Conservation (phyloP, 768 basidiomycete species). For the Saitozyma podzolica region DNA sequence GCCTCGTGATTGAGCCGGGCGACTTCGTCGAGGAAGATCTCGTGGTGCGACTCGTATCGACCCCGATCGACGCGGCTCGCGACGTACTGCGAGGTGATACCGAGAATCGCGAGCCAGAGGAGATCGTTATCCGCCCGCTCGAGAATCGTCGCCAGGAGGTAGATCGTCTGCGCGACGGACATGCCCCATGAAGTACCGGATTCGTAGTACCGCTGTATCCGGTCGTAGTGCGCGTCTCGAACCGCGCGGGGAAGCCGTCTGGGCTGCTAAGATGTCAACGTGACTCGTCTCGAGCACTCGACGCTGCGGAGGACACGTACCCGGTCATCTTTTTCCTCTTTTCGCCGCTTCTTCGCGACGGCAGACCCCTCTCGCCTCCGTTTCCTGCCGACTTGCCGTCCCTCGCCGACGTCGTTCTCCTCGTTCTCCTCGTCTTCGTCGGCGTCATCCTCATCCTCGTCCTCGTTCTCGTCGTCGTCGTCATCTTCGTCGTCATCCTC, state of each 20-base stretch:
- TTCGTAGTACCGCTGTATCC: slow-evolving; percentile 77
- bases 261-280: slow-evolving; percentile 50
- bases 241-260: slow-evolving; percentile 70
- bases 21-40: slow-evolving; percentile 85
- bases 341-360: slow-evolving; percentile 20
- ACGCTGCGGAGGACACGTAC: slow-evolving; percentile 9
- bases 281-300: background rate
- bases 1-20: slow-evolving; percentile 73
- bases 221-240: slow-evolving; percentile 63
- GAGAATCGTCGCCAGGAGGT: slow-evolving; percentile 83
- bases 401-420: background rate
- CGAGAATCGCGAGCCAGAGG: slow-evolving; percentile 91
- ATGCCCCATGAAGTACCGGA: slow-evolving; percentile 85
- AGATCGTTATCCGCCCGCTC: slow-evolving; percentile 92
- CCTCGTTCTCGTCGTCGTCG: slow-evolving; percentile 48
- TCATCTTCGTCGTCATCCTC: slow-evolving; percentile 54
- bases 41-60: slow-evolving; percentile 76
- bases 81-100: slow-evolving; percentile 88
- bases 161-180: slow-evolving; percentile 83
- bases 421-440: slow-evolving; percentile 12
- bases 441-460: slow-evolving; percentile 24
- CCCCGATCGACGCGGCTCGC: slow-evolving; percentile 83
- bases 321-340: slow-evolving; percentile 23
- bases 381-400: slow-evolving; percentile 7
- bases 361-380: slow-evolving; percentile 20